Evolutionary conservation across 2,329 filamentous ascomycete species (phyloP).

Genomic region (Hypoxylon sp.): DNA sequence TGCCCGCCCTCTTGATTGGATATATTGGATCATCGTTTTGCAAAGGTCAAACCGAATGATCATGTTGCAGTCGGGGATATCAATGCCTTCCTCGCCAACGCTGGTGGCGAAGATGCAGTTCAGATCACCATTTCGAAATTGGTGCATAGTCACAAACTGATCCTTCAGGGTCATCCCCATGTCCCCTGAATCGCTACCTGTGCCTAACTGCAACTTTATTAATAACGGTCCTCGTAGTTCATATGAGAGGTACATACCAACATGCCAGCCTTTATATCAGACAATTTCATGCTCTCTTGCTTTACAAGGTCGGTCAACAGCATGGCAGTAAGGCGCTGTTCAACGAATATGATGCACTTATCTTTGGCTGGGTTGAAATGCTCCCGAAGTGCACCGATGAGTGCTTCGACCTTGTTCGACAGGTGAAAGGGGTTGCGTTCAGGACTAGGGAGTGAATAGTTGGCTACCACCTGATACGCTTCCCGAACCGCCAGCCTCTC

Average conservation of each 20-base stretch:
- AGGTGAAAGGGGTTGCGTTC: conserved; percentile 57
- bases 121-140: conserved; percentile 69
- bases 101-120: conserved; percentile 78
- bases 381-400: conserved; percentile 71
- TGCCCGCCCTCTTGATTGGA: conserved; percentile 91
- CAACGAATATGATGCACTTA: conserved; percentile 90
- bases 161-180: conserved; percentile 76
- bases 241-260: conserved; percentile 60
- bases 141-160: conserved; percentile 79
- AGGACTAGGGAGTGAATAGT: conserved; percentile 61
- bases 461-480: conserved; percentile 68
- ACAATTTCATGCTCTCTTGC: conserved; percentile 66
- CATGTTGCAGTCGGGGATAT: conserved; percentile 76
- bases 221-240: conserved; percentile 29
- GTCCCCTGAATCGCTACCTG: conserved; percentile 65
- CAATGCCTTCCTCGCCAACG: conserved; percentile 76
- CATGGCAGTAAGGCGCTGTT: conserved; percentile 81
- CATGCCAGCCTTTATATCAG: conserved; percentile 67
- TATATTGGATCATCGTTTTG: conserved; percentile 90
- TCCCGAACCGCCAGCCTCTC: conserved; percentile 63
- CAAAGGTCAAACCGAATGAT: conserved; percentile 87
- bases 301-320: conserved; percentile 77
- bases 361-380: conserved; percentile 72
- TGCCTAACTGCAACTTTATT: conserved; percentile 50
- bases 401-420: conserved; percentile 78